Conservation (phyloP, 768 basidiomycete species). For the Mycena floridula region DNA sequence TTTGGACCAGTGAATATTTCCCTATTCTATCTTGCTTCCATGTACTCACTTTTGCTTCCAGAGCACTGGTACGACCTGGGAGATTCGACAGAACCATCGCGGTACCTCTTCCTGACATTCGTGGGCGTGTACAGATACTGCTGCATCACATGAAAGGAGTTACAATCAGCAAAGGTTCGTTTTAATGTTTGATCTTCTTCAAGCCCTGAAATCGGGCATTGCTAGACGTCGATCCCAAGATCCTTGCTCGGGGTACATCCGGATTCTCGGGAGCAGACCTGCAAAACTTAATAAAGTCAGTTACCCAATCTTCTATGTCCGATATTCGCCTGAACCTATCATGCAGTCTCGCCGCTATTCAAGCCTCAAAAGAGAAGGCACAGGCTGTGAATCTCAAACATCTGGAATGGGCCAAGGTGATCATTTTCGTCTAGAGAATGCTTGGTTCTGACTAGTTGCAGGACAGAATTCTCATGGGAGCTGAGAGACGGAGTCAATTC, state of each 20-base stretch:
- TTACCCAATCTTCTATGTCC: slow-evolving; percentile 12
- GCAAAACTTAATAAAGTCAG: slow-evolving; percentile 94
- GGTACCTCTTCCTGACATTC: slow-evolving; percentile 91
- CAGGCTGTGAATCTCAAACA: slow-evolving; percentile 69
- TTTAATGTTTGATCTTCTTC: slow-evolving; percentile 2
- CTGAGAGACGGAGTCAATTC: slow-evolving; percentile 85
- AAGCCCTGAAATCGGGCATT: neutral
- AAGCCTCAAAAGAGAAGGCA: slow-evolving; percentile 82
- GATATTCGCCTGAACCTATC: neutral
- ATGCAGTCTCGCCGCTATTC: slow-evolving; percentile 81
- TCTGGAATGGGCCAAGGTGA: slow-evolving; percentile 97
- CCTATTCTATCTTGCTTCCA: slow-evolving; percentile 1
- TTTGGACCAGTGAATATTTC: slow-evolving; percentile 69
- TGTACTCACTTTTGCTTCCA: slow-evolving; percentile 21
- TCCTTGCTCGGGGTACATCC: slow-evolving; percentile 89
- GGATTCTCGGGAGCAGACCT: slow-evolving; percentile 97
- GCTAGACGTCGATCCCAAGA: slow-evolving; percentile 74
- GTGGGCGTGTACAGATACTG: slow-evolving; percentile 90
- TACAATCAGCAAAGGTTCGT: slow-evolving; percentile 48
- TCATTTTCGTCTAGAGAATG: slow-evolving; percentile 1
- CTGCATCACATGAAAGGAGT: slow-evolving; percentile 87
- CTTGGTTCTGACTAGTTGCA: slow-evolving; percentile 16
- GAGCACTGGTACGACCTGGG: slow-evolving; percentile 92
- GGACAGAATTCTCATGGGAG: slow-evolving; percentile 97
- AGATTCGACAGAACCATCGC: slow-evolving; percentile 92